phyloP scores from a whole-genome alignment of 208 protist genomes.

The Herpetomonas samuelpessoai region DNA sequence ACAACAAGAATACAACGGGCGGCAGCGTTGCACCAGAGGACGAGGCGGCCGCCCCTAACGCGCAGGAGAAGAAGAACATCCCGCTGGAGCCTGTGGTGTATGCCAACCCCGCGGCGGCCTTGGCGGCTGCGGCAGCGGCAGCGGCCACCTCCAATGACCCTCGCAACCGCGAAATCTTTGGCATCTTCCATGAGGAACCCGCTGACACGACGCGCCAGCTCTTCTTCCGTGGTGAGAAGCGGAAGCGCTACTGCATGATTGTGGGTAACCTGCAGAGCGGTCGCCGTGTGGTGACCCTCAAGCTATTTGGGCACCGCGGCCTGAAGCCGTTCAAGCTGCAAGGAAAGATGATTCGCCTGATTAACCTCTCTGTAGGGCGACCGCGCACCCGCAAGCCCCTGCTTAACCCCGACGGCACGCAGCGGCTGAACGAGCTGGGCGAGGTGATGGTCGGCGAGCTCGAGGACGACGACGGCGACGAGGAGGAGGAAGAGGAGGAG shows the following conservation, averaged over 20 bases:
- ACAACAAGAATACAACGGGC: constrained; percentile 1
- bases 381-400: constrained; percentile 35
- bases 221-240: constrained; percentile 81
- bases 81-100: constrained; percentile 25
- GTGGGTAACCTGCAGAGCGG: constrained; percentile 70
- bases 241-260: constrained; percentile 81
- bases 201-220: constrained; percentile 73
- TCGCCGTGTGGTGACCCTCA: constrained; percentile 55
- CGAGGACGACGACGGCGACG: constrained; percentile 4
- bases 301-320: constrained; percentile 78
- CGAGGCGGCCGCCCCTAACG: constrained; percentile 33
- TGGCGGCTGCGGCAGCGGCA: constrained; percentile 19
- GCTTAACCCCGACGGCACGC: constrained; percentile 17
- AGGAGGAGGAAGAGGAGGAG: neutral
- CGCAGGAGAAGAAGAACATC: constrained; percentile 47
- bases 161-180: constrained; percentile 39
- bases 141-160: constrained; percentile 15
- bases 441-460: constrained; percentile 1
- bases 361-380: constrained; percentile 79
- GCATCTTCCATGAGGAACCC: constrained; percentile 26
- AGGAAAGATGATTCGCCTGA: constrained; percentile 78
- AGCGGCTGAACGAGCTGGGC: constrained; percentile 11
- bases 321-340: constrained; percentile 83
- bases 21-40: constrained; percentile 20
- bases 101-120: constrained; percentile 13